Conservation (phyloP, 352 stramenopile genomes). For the Peronospora belbahrii region DNA sequence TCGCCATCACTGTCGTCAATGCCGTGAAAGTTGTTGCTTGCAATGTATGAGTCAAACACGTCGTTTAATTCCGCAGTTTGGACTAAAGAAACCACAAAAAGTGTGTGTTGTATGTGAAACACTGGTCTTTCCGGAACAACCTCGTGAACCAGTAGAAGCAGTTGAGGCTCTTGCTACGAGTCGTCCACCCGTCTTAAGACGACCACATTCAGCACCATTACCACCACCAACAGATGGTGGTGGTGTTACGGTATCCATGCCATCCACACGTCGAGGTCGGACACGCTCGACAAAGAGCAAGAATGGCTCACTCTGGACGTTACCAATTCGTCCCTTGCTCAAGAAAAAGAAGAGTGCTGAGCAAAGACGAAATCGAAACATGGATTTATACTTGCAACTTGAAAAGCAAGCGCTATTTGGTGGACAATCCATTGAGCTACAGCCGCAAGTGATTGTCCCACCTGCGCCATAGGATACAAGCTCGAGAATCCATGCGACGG, state of each 20-base stretch:
- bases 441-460: constrained; percentile 23
- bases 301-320: constrained; percentile 31
- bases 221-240: no score
- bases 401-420: constrained; percentile 31
- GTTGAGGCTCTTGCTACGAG: constrained; percentile 5
- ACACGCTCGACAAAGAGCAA: constrained; percentile 25
- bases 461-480: constrained; percentile 4
- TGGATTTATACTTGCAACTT: constrained; percentile 34
- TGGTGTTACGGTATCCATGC: constrained; percentile 3
- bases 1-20: constrained; percentile 66
- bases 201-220: constrained; percentile 26
- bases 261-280: constrained; percentile 8
- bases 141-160: constrained; percentile 17
- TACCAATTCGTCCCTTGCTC: constrained; percentile 41
- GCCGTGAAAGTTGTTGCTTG: constrained; percentile 49
- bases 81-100: constrained; percentile 41
- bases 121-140: constrained; percentile 21
- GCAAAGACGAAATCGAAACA: constrained; percentile 38
- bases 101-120: constrained; percentile 47
- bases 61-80: constrained; percentile 28
- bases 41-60: constrained; percentile 38
- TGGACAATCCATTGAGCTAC: constrained; percentile 28
- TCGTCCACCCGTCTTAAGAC: constrained; percentile 4
- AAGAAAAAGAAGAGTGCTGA: constrained; percentile 45
- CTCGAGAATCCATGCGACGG: neutral